Conservation (phyloP, 2,329 filamentous ascomycete species). For the Dothistroma septosporum region DNA sequence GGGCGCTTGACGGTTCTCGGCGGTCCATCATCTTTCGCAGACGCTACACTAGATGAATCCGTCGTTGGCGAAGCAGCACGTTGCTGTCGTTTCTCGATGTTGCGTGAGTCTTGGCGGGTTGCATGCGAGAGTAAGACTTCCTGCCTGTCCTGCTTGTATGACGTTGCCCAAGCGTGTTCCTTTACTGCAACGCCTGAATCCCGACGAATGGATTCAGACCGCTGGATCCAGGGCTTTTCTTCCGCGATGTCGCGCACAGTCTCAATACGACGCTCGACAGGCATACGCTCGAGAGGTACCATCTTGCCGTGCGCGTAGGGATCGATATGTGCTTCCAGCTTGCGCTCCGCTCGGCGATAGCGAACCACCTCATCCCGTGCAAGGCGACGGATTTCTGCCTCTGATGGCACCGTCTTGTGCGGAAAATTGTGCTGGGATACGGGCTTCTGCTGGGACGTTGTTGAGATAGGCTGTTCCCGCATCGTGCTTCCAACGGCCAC, state of each 20-base stretch:
- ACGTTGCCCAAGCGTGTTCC: neutral
- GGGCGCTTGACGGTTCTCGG: neutral
- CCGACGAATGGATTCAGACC: constrained; percentile 1
- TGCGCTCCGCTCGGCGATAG: constrained; percentile 34
- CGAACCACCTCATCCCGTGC: constrained; percentile 34
- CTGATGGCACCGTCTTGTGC: neutral
- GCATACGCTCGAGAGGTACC: constrained; percentile 23
- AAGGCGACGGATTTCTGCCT: constrained; percentile 30
- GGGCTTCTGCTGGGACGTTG: neutral
- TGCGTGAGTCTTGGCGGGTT: neutral
- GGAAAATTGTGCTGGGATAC: neutral
- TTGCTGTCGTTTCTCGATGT: neutral
- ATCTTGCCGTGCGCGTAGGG: constrained; percentile 32
- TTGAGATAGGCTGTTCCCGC: neutral
- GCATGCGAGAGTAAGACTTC: neutral
- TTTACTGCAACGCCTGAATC: constrained; percentile 5
- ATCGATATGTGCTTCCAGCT: constrained; percentile 29
- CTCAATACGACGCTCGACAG: constrained; percentile 26
- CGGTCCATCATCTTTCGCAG: neutral
- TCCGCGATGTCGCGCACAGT: constrained; percentile 16
- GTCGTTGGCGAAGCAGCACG: neutral
- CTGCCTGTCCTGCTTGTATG: neutral
- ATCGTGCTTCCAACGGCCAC: neutral
- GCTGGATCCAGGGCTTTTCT: constrained; percentile 14
- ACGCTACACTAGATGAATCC: neutral